Evolutionary conservation across 768 basidiomycete species (phyloP), one percentile per base, ranked within the genome.

Genomic region (Sistotremastrum suecicum): DNA sequence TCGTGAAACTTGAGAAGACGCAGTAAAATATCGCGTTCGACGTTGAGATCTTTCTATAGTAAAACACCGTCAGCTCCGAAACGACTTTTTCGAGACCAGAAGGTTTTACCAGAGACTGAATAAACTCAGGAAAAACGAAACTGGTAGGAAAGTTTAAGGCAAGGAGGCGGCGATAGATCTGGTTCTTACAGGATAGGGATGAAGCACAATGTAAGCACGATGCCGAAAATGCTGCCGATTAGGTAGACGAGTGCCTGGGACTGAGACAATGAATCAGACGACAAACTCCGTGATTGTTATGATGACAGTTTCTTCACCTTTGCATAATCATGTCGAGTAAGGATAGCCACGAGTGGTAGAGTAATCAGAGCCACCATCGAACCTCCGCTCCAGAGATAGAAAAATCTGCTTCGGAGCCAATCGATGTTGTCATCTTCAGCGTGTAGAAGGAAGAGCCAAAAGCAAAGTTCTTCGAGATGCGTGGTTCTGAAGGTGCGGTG

Each of bases 381-480:
- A 7, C 86, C 85, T 29, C 70, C 50, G 10, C 71, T 61, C 87
- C 86, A 89, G 3, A 65, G 65, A 59, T 73, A 83, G 68, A 86
- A 89, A 54, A 86, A 85, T 12, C 65, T 50, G 54, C 75, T 84
- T 11, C 66, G 63, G 64, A 89, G 88, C 86, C 86, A 90, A 53
- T 83, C 72, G 54, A 74, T 78, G 50, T 80, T 74, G 1, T 61
- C 59, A 1, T 76, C 67, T 12, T 72, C 66, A 0, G 80, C 66
- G 47, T 82, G 82, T 42, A 88, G 66, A 35, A 90, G 72, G 64
- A 85, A 90, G 8, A 88, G 63, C 86, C 87, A 89, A 58, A 90
- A 90, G 54, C 83, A 89, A 0, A 89, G 67, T 53, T 90, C 86
- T 76, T 87, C 83, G 53, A 86, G 59, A 60, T 87, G 85, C 0